Base-by-base conservation (phyloP, 176 grass and related monocot species). In the Triticum turgidum region DNA sequence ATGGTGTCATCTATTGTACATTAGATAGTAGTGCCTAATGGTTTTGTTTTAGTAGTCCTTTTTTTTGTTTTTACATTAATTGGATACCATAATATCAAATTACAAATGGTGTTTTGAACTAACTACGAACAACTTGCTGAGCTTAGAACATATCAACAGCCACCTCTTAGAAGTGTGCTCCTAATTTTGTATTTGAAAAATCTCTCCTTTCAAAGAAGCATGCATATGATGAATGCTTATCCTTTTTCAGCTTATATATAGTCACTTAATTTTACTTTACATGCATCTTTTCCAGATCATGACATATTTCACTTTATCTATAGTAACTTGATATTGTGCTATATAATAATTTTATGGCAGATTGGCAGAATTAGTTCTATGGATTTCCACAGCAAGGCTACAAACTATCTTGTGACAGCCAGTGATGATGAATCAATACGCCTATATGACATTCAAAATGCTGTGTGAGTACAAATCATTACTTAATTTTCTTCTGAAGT, bases 281-380 rank as follows among this genome's bases (percentile, higher is more conserved):
- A 73, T 90, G 32, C 65, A 86, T 72, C 20, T 5, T 42, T 82
- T 45, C 12, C 18, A 65, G 75, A 42, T 83, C 29, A 77, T 2
- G 41, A 41, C n/a, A 47, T 74, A 56, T 78, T 32, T 86, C 30
- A 62, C 9, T 42, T 84, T 88, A 73, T 20, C 17, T 72, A 13
- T 39, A 41, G 9, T 76, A 44, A 76, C 82, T 83, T 79, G 9
- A 73, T 65, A 68, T 25, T 74, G 51, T 34, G 61, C 8, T 84
- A 80, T 33, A 21, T 7, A 11, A 15, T 81, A 63, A 52, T 85
- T 91, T 13, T 76, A 68, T 79, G 79, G 21, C 88, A 98, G 96
- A 98, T 94, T 85, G 96, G 96, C 65, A 91, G 93, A 87, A 98
- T 98, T 81, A 98, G 92, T 66, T 98, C 96, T 20, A 98, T 98